A percentile compares a stretch with the other conserved stretches of the same genome.
Evolutionary conservation across 2,329 filamentous ascomycete species (phyloP).

Genomic region (Rosellinia necatrix): DNA sequence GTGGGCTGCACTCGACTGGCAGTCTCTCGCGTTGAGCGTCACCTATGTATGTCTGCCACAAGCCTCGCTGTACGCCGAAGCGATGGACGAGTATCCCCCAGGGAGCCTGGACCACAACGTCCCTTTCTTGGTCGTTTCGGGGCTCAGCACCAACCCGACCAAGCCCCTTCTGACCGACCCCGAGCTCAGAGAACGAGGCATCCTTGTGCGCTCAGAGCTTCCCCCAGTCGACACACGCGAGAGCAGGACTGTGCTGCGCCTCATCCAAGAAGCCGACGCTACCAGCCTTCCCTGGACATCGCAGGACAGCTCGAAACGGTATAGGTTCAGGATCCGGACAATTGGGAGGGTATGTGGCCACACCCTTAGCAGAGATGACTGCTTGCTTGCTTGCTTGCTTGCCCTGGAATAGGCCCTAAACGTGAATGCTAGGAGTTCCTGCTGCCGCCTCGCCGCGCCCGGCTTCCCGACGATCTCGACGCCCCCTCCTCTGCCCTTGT

Average conservation of each 20-base stretch:
- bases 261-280: conserved; percentile 69
- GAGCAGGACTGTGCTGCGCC: conserved; percentile 66
- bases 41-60: conserved; percentile 33
- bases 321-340: conserved; percentile 70
- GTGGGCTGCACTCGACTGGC: conserved; percentile 17
- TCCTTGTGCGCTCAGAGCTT: conserved; percentile 71
- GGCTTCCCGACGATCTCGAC: conserved; percentile 57
- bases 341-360: conserved; percentile 76
- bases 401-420: conserved; percentile 11
- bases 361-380: background rate
- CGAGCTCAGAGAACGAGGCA: conserved; percentile 61
- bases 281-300: conserved; percentile 69
- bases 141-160: conserved; percentile 59
- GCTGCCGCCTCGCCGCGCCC: conserved; percentile 62
- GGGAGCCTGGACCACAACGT: conserved; percentile 87
- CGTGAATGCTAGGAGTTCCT: conserved; percentile 51
- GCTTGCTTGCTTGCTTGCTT: background rate
- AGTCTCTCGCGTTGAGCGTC: conserved; percentile 13
- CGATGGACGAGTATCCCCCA: conserved; percentile 78
- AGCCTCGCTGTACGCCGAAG: conserved; percentile 14
- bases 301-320: conserved; percentile 55
- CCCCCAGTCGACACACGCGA: conserved; percentile 68
- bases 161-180: conserved; percentile 49
- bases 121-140: conserved; percentile 81
- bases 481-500: conserved; percentile 53